Evolutionary conservation across 345 rosid species (phyloP), one percentile per base, ranked within the genome.

Genomic region (Carallia brachiata): DNA sequence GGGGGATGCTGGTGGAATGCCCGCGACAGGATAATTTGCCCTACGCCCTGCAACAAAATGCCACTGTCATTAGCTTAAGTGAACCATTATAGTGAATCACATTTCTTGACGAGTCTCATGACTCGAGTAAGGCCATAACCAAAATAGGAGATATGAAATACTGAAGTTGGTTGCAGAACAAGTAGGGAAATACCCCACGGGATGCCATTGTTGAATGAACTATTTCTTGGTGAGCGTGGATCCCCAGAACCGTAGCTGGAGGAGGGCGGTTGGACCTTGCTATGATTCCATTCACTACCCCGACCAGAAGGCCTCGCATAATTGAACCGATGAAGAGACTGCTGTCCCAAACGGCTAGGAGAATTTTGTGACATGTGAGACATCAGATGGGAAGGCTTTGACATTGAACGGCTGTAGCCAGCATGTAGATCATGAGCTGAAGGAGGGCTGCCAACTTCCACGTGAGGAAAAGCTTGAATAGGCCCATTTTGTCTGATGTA

Each of bases 261-360:
- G 63, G 83, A 78, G 70, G 96, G 96, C 72, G 86, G 86, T 81
- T 86, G 97, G 30, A 84, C 79, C 75, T 80, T 87, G 63, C 81
- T 75, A 53, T 88, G 85, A 83, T 83, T 87, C 97, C 90, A 86
- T 59, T 90, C 97, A 27, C 80, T 70, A 62, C 84, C 80, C 69
- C 87, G 77, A 74, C 67, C 87, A 70, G 79, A 63, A 60, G 82
- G 68, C 74, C 96, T 89, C 69, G 87, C 92, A 57, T 89, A 82
- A 71, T 82, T 80, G 64, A 50, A 68, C 73, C 85, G 84, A 39
- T 75, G 96, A 65, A 73, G 78, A 73, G 86, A 87, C 71, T 85
- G 96, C 71, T 95, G 99, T 63, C 98, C 90, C 75, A 95, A 87
- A 59, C 98, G 97, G 78, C 99, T 95, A 7, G 93, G 93, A 69